A percentile compares a stretch with the other conserved stretches of the same genome.
These are phyloP conservation scores for Podospora anserina DNA, from an alignment of 495 filamentous ascomycete genomes.

Conservation along the genomic window DNA sequence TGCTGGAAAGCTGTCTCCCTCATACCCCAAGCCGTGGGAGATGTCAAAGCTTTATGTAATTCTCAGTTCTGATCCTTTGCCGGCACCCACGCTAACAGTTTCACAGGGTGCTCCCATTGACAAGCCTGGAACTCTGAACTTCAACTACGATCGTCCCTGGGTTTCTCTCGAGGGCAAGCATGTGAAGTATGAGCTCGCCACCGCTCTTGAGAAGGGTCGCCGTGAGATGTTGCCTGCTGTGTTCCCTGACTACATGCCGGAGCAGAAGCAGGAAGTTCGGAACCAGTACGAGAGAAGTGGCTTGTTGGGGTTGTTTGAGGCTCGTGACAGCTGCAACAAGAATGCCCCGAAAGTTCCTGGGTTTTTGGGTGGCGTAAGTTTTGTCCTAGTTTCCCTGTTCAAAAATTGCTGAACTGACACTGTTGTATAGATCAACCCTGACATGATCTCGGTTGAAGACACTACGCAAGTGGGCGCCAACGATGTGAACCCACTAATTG, in stretches of 20 bases:
- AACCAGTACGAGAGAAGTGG: neutral
- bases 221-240: neutral
- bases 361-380: neutral
- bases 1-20: neutral
- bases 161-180: neutral
- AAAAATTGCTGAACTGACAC: neutral
- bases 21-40: neutral
- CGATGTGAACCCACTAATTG: neutral
- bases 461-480: neutral
- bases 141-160: neutral
- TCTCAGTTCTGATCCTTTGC: neutral
- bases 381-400: neutral
- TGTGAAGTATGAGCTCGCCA: neutral
- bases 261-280: neutral
- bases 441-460: neutral
- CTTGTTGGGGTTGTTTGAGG: neutral
- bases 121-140: neutral
- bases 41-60: neutral
- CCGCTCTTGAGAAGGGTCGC: neutral
- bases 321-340: neutral
- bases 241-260: neutral
- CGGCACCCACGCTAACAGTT: neutral
- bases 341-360: neutral
- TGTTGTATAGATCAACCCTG: neutral
- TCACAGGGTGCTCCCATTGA: neutral